These are phyloP conservation scores for Cyberlindnera americana DNA, from an alignment of 805 yeast genomes.

Conservation along the genomic window DNA sequence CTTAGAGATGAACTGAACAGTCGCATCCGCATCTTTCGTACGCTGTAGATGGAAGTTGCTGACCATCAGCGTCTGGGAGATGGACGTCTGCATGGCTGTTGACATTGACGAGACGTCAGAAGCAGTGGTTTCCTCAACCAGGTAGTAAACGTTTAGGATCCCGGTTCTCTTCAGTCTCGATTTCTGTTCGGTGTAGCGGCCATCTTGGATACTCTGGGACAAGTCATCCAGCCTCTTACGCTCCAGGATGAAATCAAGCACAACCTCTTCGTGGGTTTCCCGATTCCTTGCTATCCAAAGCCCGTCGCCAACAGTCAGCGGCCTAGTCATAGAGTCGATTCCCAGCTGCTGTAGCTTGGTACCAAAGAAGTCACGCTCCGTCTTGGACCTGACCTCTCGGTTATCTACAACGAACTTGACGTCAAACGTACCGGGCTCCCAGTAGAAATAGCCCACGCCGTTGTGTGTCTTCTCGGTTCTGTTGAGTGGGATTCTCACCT, in stretches of 20 bases:
- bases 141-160: conserved; percentile 61
- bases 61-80: conserved; percentile 63
- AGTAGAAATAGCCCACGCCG: conserved; percentile 35
- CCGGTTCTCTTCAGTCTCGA: conserved; percentile 68
- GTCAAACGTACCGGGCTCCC: conserved; percentile 62
- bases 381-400: conserved; percentile 70
- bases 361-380: conserved; percentile 68
- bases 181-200: conserved; percentile 86
- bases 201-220: conserved; percentile 77
- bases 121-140: conserved; percentile 70
- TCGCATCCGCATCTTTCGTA: conserved; percentile 70
- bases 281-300: conserved; percentile 81
- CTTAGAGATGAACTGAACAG: conserved; percentile 55
- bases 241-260: conserved; percentile 81
- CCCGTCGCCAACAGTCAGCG: conserved; percentile 82
- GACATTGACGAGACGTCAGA: conserved; percentile 44
- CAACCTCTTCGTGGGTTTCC: conserved; percentile 54
- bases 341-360: conserved; percentile 48
- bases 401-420: conserved; percentile 69
- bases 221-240: conserved; percentile 88
- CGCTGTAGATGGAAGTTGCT: conserved; percentile 65
- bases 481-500: neutral
- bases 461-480: conserved; percentile 4
- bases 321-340: conserved; percentile 46
- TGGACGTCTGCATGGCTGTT: conserved; percentile 72